Base-by-base conservation (phyloP, 169 alveolate genomes). In the Babesia divergens region DNA sequence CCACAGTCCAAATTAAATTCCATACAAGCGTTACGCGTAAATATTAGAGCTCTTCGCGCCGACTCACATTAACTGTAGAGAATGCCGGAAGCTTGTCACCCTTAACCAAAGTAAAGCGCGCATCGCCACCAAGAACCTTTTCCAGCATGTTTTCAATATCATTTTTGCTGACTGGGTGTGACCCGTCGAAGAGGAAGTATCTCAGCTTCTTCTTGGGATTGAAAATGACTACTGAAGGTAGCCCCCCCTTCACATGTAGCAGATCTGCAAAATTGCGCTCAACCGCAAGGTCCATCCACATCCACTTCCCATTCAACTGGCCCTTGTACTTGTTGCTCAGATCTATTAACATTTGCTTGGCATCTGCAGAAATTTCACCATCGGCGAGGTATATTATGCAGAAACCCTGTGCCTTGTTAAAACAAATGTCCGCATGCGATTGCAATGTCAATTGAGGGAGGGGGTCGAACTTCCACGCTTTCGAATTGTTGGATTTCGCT, bases 391-490 rank as follows among this genome's bases (percentile, higher is more conserved):
- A 89, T 46, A 92, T 89, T 60, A 92, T 89, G 51, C 96, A 92
- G 24, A 91, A 68, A 0, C 90, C 91, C 77, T 83, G 90, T 7
- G 84, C 72, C 79, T 82, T 83, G 76, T 89, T 92, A 74, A 92
- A 91, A 67, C 97, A 93, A 14, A 93, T 66, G 74, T 93, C 97
- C 65, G 70, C 70, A 81, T 91, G 94, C 24, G 95, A 91, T 49
- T 68, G 62, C 56, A 84, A 75, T 31, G 94, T 91, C 65, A 91
- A 68, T 65, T 91, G 91, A 1, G 97, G 97, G 4, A 93, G 66
- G 16, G 54, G 58, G 59, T 91, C 94, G 32, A 89, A 65, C 32
- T 81, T 81, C 94, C 97, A 94, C 1, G 98, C 93, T 72, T 94
- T 94, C 3, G 94, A 53, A 2, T 89, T 91, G 0, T 91, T 67